Base-by-base conservation (phyloP, 2,329 filamentous ascomycete species). In the Alternaria brassicae region DNA sequence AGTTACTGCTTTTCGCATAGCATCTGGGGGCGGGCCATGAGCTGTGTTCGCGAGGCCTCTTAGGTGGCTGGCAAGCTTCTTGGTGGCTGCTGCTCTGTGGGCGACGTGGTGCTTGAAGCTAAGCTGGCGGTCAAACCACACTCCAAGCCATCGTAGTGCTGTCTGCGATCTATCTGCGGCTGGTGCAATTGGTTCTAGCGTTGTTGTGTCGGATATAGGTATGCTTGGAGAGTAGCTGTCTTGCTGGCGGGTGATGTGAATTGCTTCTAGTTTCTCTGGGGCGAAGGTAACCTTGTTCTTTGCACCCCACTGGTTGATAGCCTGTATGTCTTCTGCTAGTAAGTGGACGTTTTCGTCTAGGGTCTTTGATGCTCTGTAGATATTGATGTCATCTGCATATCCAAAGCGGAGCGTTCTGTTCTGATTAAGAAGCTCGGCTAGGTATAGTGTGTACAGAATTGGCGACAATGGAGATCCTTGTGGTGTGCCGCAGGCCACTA, bases 71-170 rank as follows among this genome's bases (percentile, higher is more conserved):
- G 32, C 32, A 3, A 36, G 6, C 32, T 8, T n/a, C 13, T 3
- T 6, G n/a, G 32, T 8, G 3, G 34, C 28, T 23, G 19, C 41
- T 27, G 41, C 30, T 12, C 41, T 48, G 7, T 13, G 30, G 21
- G 44, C 37, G 2, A 59, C 51, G 30, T 59, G 51, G 27, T 17
- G 19, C 30, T n/a, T 45, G 17, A 60, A 60, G 40, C 17, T 60
- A 23, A 60, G 57, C 27, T 30, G 50, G 23, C 40, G 28, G 27
- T 60, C 53, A 56, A 60, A 56, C 52, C 28, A 56, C 10, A 60
- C 52, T 34, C 57, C 47, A 17, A 60, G 57, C 57, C 47, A 60
- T 5, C 47, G 32, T 8, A 55, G 45, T 28, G 57, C 52, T 51
- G 47, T 39, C 28, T 55, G 19, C 8, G 5, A 7, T 6, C 8